Evolutionary conservation across 352 stramenopile genomes (phyloP).

Genomic region (Pseudoperonospora humuli): DNA sequence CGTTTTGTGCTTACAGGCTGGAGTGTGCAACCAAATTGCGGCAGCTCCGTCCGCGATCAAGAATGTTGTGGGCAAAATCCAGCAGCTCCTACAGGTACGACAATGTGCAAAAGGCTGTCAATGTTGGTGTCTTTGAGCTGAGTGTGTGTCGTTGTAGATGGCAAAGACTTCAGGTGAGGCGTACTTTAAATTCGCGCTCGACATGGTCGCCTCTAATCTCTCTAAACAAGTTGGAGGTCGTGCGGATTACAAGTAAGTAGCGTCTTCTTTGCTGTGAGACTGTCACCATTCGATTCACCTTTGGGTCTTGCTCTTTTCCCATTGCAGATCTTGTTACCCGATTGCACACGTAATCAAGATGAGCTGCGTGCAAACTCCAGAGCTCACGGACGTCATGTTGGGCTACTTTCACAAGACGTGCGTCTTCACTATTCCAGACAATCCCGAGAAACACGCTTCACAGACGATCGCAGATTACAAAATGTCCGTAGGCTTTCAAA

Average conservation of each 20-base stretch:
- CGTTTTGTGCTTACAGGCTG: constrained; percentile 28
- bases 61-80: constrained; percentile 61
- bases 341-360: constrained; percentile 74
- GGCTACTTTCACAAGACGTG: constrained; percentile 70
- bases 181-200: constrained; percentile 66
- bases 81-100: constrained; percentile 46
- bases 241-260: constrained; percentile 69
- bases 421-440: constrained; percentile 65
- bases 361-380: constrained; percentile 59
- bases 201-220: constrained; percentile 62
- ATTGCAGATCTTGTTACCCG: constrained; percentile 50
- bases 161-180: constrained; percentile 42
- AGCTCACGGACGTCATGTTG: constrained; percentile 63
- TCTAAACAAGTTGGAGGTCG: constrained; percentile 58
- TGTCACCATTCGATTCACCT: background rate
- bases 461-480: constrained; percentile 63
- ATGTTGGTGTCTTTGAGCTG: background rate
- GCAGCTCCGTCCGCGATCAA: constrained; percentile 56
- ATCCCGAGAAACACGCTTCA: constrained; percentile 38
- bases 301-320: background rate
- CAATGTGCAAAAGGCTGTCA: too few relatives aligned
- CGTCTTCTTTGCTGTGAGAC: background rate
- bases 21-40: constrained; percentile 77
- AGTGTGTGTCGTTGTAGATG: constrained; percentile 21
- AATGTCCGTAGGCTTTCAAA: constrained; percentile 53